phyloP scores from a whole-genome alignment of 345 rosid genomes.

The Noccaea caerulescens region DNA sequence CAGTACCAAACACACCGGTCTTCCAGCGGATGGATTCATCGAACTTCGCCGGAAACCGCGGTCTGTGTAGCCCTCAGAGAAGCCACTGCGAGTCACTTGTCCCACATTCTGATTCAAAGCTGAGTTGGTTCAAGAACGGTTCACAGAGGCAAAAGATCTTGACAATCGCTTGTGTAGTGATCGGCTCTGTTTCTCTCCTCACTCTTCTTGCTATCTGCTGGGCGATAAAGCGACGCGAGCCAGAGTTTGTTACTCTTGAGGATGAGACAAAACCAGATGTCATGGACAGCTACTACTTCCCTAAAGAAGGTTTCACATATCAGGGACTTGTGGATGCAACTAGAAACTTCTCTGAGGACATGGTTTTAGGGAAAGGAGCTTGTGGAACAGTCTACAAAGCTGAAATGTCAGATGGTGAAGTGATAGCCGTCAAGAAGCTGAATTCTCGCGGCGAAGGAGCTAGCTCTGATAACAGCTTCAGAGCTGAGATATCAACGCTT shows the following conservation, averaged over 20 bases:
- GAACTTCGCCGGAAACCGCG: conserved; percentile 69
- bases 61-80: conserved; percentile 56
- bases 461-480: conserved; percentile 67
- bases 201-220: conserved; percentile 54
- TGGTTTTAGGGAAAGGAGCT: conserved; percentile 74
- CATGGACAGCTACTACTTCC: conserved; percentile 64
- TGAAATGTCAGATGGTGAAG: conserved; percentile 60
- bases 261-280: conserved; percentile 50
- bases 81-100: conserved; percentile 45
- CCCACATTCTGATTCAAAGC: conserved; percentile 42
- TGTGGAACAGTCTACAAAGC: conserved; percentile 84
- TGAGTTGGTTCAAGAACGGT: conserved; percentile 47
- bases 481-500: conserved; percentile 76
- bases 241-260: conserved; percentile 52
- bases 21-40: conserved; percentile 69
- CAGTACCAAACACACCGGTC: conserved; percentile 59
- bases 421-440: conserved; percentile 74
- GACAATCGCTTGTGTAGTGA: conserved; percentile 51
- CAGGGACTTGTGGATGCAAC: conserved; percentile 77
- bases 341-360: conserved; percentile 61
- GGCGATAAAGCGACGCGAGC: conserved; percentile 53
- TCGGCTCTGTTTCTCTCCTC: conserved; percentile 59
- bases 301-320: conserved; percentile 71
- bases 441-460: conserved; percentile 66
- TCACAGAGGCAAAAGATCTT: conserved; percentile 51